phyloP scores from a whole-genome alignment of 768 basidiomycete species.

The Filobasidium floriforme region DNA sequence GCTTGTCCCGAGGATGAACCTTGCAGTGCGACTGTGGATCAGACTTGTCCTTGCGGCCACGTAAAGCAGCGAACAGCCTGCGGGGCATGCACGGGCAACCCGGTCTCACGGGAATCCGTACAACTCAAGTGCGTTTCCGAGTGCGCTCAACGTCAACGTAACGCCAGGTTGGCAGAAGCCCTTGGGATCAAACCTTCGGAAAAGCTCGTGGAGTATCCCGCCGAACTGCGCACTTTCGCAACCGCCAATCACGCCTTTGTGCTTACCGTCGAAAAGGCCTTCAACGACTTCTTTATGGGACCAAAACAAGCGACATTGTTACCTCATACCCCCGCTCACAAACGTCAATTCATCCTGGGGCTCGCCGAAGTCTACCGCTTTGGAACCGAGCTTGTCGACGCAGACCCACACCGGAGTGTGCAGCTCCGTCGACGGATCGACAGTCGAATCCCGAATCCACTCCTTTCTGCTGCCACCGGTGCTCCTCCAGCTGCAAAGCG shows the following conservation, averaged over 20 bases:
- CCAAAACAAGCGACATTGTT: conserved; percentile 35
- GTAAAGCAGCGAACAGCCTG: conserved; percentile 67
- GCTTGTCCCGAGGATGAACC: conserved; percentile 71
- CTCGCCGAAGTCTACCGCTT: conserved; percentile 72
- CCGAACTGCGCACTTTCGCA: conserved; percentile 60
- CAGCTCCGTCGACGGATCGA: conserved; percentile 75
- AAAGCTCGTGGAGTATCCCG: conserved; percentile 50
- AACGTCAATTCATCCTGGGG: conserved; percentile 67
- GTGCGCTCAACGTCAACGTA: conserved; percentile 76
- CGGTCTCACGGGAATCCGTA: conserved; percentile 49
- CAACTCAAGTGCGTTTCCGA: conserved; percentile 70
- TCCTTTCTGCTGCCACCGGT: conserved; percentile 54
- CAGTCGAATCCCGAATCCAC: conserved; percentile 65
- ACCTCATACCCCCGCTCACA: conserved; percentile 57
- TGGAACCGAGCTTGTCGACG: conserved; percentile 78
- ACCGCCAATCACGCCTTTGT: conserved; percentile 61
- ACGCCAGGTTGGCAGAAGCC: conserved; percentile 80
- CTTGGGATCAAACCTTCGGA: conserved; percentile 63
- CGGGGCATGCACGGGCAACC: conserved; percentile 53
- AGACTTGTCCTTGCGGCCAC: conserved; percentile 76
- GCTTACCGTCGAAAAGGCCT: conserved; percentile 65
- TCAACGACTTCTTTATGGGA: conserved; percentile 58
- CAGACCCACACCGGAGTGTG: conserved; percentile 78
- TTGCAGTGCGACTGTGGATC: conserved; percentile 57
- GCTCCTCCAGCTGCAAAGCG: conserved; percentile 23